Evolutionary conservation across 768 basidiomycete genomes (phyloP).

Genomic region (Butyriboletus loyo): DNA sequence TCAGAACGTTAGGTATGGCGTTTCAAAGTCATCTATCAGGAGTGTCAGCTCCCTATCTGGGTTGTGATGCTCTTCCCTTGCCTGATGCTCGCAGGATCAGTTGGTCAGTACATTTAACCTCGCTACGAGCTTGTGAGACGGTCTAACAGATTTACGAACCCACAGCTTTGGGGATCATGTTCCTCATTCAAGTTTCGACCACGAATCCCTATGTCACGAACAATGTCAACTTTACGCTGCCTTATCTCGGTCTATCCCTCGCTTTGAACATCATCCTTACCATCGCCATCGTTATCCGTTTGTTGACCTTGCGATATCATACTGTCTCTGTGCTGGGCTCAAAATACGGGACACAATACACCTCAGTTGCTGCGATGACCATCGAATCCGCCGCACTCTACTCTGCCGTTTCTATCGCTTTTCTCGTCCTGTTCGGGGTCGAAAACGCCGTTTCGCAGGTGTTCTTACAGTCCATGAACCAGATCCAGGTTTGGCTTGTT

Average conservation of each 20-base stretch:
- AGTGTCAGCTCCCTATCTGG: slow-evolving; percentile 1
- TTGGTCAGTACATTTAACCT: neutral
- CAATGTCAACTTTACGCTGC: slow-evolving; percentile 10
- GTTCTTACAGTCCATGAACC: slow-evolving; percentile 27
- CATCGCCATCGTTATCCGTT: slow-evolving; percentile 27
- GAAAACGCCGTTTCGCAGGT: slow-evolving; percentile 24
- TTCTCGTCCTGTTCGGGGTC: slow-evolving; percentile 27
- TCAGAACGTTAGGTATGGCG: slow-evolving; percentile 7
- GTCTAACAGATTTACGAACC: neutral
- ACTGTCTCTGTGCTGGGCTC: slow-evolving; percentile 15
- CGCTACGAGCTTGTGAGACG: rapidly evolving
- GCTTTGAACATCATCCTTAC: slow-evolving; percentile 34
- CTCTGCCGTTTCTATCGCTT: slow-evolving; percentile 25
- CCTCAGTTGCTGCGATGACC: slow-evolving; percentile 32
- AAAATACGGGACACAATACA: slow-evolving; percentile 25
- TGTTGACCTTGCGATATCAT: slow-evolving; percentile 20
- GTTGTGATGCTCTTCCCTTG: slow-evolving; percentile 6
- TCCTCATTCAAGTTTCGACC: slow-evolving; percentile 12
- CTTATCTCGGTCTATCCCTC: slow-evolving; percentile 29
- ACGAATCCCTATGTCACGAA: slow-evolving; percentile 9
- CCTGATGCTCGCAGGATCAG: slow-evolving; percentile 8
- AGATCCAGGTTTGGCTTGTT: slow-evolving; percentile 23
- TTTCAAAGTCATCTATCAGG: slow-evolving; percentile 16
- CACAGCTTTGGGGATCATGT: slow-evolving; percentile 4
- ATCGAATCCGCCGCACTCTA: slow-evolving; percentile 36